A percentile compares a stretch with the other conserved stretches of the same genome.
phyloP scores from a whole-genome alignment of 108 stramenopile genomes.

The Nitzschia putrida region DNA sequence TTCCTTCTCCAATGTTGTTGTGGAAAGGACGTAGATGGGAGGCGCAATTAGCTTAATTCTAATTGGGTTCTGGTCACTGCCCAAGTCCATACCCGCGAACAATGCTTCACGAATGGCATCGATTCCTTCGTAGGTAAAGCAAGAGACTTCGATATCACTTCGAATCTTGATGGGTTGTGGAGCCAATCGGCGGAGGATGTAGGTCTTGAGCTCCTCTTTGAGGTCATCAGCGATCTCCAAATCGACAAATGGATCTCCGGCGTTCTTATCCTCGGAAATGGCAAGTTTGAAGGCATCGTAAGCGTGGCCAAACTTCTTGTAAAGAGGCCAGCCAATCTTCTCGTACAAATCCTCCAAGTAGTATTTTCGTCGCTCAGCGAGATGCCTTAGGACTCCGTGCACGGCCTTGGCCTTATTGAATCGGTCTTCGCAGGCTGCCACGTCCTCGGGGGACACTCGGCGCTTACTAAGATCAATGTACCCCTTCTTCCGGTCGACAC shows the following conservation, averaged over 20 bases:
- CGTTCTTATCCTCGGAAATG: constrained; percentile 80
- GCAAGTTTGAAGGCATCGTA: constrained; percentile 98
- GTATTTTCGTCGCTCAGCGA: constrained; percentile 89
- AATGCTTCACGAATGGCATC: constrained; percentile 97
- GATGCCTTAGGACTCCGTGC: constrained; percentile 93
- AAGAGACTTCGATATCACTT: constrained; percentile 97
- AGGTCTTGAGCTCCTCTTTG: constrained; percentile 81
- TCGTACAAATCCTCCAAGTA: constrained; percentile 93
- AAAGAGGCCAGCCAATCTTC: constrained; percentile 96
- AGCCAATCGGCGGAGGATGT: constrained; percentile 89
- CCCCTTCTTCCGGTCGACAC: constrained; percentile 99
- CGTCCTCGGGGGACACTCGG: constrained; percentile 96
- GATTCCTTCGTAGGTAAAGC: constrained; percentile 98
- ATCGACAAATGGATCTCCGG: constrained; percentile 75
- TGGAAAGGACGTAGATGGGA: constrained; percentile 95
- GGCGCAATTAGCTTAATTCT: constrained; percentile 97
- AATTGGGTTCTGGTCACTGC: constrained; percentile 78
- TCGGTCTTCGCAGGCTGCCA: constrained; percentile 95
- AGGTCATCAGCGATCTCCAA: constrained; percentile 74
- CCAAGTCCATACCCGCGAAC: constrained; percentile 89
- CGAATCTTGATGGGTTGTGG: constrained; percentile 99
- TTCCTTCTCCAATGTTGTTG: constrained; percentile 96
- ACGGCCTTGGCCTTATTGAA: constrained; percentile 98
- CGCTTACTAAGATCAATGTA: constrained; percentile 99
- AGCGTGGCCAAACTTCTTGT: constrained; percentile 95